Evolutionary conservation across 768 basidiomycete genomes (phyloP).

Genomic region (Russula ochroleuca): DNA sequence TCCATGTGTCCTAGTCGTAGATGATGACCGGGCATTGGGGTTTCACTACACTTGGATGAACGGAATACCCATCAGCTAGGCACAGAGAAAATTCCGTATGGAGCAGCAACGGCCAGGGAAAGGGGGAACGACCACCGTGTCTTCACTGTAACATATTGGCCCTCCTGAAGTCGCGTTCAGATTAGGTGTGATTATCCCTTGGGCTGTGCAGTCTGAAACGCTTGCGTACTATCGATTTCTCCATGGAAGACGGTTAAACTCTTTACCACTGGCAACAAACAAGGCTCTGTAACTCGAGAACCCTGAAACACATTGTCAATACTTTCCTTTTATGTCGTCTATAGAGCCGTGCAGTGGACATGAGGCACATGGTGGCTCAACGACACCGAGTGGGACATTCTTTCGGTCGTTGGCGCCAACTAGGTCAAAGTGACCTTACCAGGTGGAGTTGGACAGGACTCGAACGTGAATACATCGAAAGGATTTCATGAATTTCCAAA

Average conservation of each 20-base stretch:
- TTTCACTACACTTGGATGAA: background rate
- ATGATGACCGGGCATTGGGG: background rate
- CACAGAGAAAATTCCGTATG: background rate
- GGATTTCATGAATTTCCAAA: background rate
- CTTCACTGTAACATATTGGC: too few species aligned
- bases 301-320: background rate
- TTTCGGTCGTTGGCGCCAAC: background rate
- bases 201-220: background rate
- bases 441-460: background rate
- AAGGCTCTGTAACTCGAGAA: background rate
- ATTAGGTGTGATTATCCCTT: background rate
- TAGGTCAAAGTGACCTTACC: background rate
- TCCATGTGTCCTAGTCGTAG: background rate
- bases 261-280: background rate
- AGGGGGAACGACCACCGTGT: background rate
- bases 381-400: background rate
- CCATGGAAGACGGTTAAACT: conserved; percentile 3
- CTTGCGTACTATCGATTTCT: background rate
- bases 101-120: background rate
- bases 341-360: background rate
- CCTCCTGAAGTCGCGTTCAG: background rate
- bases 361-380: background rate
- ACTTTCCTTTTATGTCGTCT: background rate
- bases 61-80: background rate
- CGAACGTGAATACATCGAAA: background rate